Evolutionary conservation across 441 rosid species (phyloP), one percentile per base, ranked within the genome.

Genomic region (Populus hybrid): DNA sequence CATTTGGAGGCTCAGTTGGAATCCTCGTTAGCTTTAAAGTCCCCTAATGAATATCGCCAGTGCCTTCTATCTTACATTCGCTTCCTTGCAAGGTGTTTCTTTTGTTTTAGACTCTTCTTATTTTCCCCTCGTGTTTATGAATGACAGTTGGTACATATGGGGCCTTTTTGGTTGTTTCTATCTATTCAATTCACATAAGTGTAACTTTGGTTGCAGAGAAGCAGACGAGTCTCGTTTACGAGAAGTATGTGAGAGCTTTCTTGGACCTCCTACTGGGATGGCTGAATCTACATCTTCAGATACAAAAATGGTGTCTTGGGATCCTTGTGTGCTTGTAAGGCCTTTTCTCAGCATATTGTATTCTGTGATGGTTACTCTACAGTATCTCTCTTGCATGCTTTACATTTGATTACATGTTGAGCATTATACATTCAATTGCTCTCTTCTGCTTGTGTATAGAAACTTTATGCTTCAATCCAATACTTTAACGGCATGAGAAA

Each of bases 221-320:
- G 91, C 97, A 40, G 99, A 94, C 34, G 98, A 96, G 78, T 91
- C 97, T 28, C 93, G 98, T 70, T 84, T 96, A 78, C 91, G 98
- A 68, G 99, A 96, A 88, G 90, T 92, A 28, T 94, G 94, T 69
- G 98, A 96, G 87, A 89, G 90, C 86, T 96, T 94, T 88, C 94
- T 94, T 71, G 98, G 99, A 77, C 99, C 98, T 72, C 99, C 99
- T 14, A 89, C 92, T 81, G 97, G 98, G 71, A 92, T 92, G 94
- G 87, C 76, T 57, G 91, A 87, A 83, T 85, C 89, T 42, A 46
- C 86, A 74, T 70, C 87, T 76, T 82, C 87, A 35, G 92, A 91
- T 80, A 24, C 85, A 59, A 79, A 76, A 73, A 84, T 84, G 79
- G 83, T 81, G 68, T 87, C 91, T 61, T 94, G 99, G 99, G 96